Evolutionary conservation across 352 stramenopile species (phyloP).

Genomic region (Pythium volutum): DNA sequence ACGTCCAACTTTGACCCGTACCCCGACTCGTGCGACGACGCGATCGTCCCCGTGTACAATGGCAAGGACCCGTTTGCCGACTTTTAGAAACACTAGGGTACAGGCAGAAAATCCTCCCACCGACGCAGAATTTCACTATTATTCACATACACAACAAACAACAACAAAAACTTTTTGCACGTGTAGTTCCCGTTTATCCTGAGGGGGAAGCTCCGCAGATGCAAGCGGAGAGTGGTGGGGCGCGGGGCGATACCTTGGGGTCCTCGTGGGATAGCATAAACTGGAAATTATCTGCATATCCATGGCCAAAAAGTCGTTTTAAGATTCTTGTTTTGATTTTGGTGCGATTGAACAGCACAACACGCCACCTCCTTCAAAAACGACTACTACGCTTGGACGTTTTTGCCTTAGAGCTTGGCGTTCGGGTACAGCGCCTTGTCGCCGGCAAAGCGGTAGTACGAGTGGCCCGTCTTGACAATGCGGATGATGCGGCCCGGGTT

Average conservation of each 20-base stretch:
- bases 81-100: conserved; percentile 59
- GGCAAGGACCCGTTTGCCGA: conserved; percentile 91
- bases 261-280: too few species aligned
- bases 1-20: conserved; percentile 98
- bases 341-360: neutral
- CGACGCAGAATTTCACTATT: neutral
- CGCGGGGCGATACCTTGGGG: too few species aligned
- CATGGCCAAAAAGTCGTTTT: too few species aligned
- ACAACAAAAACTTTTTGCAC: neutral
- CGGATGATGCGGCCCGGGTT: conserved; percentile 60
- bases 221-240: too few species aligned
- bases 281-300: too few species aligned
- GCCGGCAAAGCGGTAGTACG: conserved; percentile 64
- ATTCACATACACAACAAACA: neutral
- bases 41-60: conserved; percentile 90
- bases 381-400: neutral
- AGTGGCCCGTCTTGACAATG: conserved; percentile 43
- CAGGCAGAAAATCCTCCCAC: neutral
- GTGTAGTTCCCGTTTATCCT: too few species aligned
- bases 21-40: conserved; percentile 90
- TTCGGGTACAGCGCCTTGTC: conserved; percentile 70
- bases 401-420: conserved; percentile 47
- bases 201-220: too few species aligned
- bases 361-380: neutral
- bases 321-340: too few species aligned